phyloP scores from a whole-genome alignment of 768 basidiomycete species.

The Termitomyces sp. region DNA sequence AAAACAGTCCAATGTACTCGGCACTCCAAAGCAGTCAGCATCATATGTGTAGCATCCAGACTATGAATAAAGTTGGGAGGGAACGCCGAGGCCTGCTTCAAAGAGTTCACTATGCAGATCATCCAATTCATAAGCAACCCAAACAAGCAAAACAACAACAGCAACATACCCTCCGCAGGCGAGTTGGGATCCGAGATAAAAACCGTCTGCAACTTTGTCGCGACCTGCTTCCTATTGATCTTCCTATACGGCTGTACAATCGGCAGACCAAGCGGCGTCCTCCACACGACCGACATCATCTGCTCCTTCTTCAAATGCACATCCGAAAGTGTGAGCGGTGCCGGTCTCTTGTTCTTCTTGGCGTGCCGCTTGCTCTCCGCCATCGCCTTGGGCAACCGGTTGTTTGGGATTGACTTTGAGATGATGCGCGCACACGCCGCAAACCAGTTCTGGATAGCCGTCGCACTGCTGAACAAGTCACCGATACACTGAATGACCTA shows the following conservation, averaged over 20 bases:
- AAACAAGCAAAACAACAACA: slow-evolving; percentile 2
- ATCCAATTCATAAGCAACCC: not conserved
- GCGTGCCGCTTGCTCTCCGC: slow-evolving; percentile 15
- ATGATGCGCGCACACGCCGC: slow-evolving; percentile 80
- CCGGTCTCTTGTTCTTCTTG: slow-evolving; percentile 5
- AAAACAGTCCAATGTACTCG: slow-evolving; percentile 42
- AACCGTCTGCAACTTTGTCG: slow-evolving; percentile 81
- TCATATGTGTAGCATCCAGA: slow-evolving; percentile 98
- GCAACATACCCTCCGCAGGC: slow-evolving; percentile 56
- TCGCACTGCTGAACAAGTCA: slow-evolving; percentile 91
- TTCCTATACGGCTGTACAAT: slow-evolving; percentile 97
- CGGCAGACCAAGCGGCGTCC: slow-evolving; percentile 90
- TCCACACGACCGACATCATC: slow-evolving; percentile 97
- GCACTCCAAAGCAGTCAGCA: slow-evolving; percentile 91
- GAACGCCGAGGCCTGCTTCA: slow-evolving; percentile 94
- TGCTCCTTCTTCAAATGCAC: slow-evolving; percentile 72
- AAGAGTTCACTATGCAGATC: slow-evolving; percentile 55
- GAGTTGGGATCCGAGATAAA: slow-evolving; percentile 85
- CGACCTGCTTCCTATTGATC: slow-evolving; percentile 73
- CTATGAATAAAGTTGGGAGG: slow-evolving; percentile 99
- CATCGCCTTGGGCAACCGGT: slow-evolving; percentile 51
- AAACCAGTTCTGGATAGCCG: slow-evolving; percentile 89
- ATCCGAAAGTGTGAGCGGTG: slow-evolving; percentile 19
- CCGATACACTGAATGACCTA: slow-evolving; percentile 80
- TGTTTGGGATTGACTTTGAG: slow-evolving; percentile 77